A percentile compares a stretch with the other conserved stretches of the same genome.
Evolutionary conservation across 2,329 filamentous ascomycete genomes (phyloP).

Genomic region (Annulohypoxylon truncatum): DNA sequence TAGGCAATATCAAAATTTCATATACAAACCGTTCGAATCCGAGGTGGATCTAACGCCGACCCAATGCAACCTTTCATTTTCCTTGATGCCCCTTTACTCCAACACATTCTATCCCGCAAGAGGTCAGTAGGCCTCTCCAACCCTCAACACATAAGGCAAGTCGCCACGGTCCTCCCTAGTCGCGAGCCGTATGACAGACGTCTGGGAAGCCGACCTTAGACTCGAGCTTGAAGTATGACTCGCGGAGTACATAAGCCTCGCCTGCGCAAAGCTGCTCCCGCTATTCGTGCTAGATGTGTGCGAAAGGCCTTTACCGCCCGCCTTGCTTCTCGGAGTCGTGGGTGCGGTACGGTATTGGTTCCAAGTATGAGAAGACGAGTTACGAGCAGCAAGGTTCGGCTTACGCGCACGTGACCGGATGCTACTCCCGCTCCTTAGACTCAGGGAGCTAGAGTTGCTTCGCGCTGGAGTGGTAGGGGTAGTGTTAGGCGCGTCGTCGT

Average conservation of each 20-base stretch:
- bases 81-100: background rate
- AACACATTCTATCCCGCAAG: background rate
- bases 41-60: slow-evolving; percentile 18
- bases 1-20: slow-evolving; percentile 35
- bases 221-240: slow-evolving; percentile 46
- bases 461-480: slow-evolving; percentile 55
- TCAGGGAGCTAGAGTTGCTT: slow-evolving; percentile 45
- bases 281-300: slow-evolving; percentile 47
- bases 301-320: slow-evolving; percentile 52
- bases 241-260: slow-evolving; percentile 54
- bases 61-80: slow-evolving; percentile 18
- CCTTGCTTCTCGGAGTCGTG: slow-evolving; percentile 61
- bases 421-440: slow-evolving; percentile 39
- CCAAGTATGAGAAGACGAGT: slow-evolving; percentile 58
- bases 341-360: slow-evolving; percentile 64
- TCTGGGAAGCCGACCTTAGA: slow-evolving; percentile 38
- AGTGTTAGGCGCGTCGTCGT: slow-evolving; percentile 58
- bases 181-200: slow-evolving; percentile 61
- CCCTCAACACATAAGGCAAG: slow-evolving; percentile 52
- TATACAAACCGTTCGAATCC: slow-evolving; percentile 26
- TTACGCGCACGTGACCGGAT: slow-evolving; percentile 46
- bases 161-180: slow-evolving; percentile 50
- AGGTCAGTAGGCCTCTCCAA: slow-evolving; percentile 42
- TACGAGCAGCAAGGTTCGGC: slow-evolving; percentile 49
- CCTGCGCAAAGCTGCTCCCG: slow-evolving; percentile 54